These are phyloP conservation scores for Wickerhamomyces bovis DNA, from an alignment of 805 yeast species.

Conservation along the genomic window DNA sequence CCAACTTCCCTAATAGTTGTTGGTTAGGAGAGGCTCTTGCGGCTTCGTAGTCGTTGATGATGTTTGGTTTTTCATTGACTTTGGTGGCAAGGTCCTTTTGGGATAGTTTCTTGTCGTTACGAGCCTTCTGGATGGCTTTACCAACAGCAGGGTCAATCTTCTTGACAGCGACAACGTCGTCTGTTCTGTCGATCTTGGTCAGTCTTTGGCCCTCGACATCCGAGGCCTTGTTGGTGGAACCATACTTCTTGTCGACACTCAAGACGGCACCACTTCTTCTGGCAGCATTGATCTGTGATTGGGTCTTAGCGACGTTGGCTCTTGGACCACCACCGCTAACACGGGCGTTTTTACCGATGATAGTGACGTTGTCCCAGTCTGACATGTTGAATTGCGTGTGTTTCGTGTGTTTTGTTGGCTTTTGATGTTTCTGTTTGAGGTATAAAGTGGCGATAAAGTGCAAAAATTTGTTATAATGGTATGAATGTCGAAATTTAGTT, in stretches of 20 bases:
- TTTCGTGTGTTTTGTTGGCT: not conserved
- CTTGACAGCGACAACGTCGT: constrained; percentile 89
- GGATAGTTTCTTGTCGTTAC: constrained; percentile 82
- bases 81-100: constrained; percentile 97
- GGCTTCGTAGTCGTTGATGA: constrained; percentile 93
- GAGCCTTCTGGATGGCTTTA: constrained; percentile 74
- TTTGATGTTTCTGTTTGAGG: not conserved
- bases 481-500: not conserved
- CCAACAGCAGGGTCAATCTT: constrained; percentile 84
- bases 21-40: constrained; percentile 97
- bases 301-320: constrained; percentile 73
- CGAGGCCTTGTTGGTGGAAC: constrained; percentile 49
- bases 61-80: constrained; percentile 92
- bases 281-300: constrained; percentile 82
- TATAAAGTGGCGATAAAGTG: not conserved
- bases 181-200: constrained; percentile 88
- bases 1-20: constrained; percentile 86
- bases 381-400: constrained; percentile 29
- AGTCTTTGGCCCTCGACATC: constrained; percentile 92
- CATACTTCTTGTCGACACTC: constrained; percentile 90
- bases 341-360: constrained; percentile 85
- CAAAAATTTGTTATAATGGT: not conserved
- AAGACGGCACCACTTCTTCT: constrained; percentile 87
- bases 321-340: constrained; percentile 87
- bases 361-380: constrained; percentile 91